Conservation (phyloP, 495 filamentous ascomycete species). For the Aspergillus saccharolyticus region DNA sequence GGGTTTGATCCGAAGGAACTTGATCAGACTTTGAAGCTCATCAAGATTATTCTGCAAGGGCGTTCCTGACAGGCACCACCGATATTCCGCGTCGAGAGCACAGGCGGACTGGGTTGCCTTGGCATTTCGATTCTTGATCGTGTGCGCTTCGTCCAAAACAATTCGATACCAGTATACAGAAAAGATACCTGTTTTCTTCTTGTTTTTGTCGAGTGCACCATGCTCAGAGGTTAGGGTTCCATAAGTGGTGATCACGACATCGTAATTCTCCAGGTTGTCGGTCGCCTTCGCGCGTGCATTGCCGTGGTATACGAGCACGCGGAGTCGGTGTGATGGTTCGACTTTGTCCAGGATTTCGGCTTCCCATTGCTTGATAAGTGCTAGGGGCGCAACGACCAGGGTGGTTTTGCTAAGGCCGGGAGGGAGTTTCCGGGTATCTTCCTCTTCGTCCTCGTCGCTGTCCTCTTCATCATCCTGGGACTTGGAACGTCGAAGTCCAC, state of each 20-base stretch:
- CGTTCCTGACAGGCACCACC: slow-evolving; percentile 95
- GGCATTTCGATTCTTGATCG: slow-evolving; percentile 95
- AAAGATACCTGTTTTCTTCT: slow-evolving; percentile 75
- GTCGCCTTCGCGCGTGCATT: slow-evolving; percentile 73
- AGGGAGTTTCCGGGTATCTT: slow-evolving; percentile 55
- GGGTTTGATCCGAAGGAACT: slow-evolving; percentile 87
- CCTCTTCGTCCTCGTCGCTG: slow-evolving; percentile 20
- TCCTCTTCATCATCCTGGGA: slow-evolving; percentile 22
- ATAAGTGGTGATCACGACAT: slow-evolving; percentile 97
- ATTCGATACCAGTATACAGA: slow-evolving; percentile 91
- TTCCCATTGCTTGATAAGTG: slow-evolving; percentile 97
- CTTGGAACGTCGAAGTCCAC: slow-evolving; percentile 28
- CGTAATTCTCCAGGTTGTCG: slow-evolving; percentile 71
- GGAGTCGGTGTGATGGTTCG: slow-evolving; percentile 56
- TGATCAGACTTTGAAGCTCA: slow-evolving; percentile 87
- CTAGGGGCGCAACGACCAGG: slow-evolving; percentile 88
- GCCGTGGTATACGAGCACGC: slow-evolving; percentile 87
- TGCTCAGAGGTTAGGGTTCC: slow-evolving; percentile 90
- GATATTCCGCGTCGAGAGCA: slow-evolving; percentile 72
- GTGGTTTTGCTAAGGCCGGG: slow-evolving; percentile 68
- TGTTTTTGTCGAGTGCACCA: slow-evolving; percentile 55
- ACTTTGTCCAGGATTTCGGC: slow-evolving; percentile 81
- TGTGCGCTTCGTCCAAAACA: slow-evolving; percentile 94
- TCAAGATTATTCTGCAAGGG: slow-evolving; percentile 99
- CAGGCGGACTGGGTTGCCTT: slow-evolving; percentile 88